Percentiles rank a stretch among this genome's conserved stretches.
Evolutionary conservation across 2,329 filamentous ascomycete species (phyloP).

Genomic region (Sporothrix dimorphospora): DNA sequence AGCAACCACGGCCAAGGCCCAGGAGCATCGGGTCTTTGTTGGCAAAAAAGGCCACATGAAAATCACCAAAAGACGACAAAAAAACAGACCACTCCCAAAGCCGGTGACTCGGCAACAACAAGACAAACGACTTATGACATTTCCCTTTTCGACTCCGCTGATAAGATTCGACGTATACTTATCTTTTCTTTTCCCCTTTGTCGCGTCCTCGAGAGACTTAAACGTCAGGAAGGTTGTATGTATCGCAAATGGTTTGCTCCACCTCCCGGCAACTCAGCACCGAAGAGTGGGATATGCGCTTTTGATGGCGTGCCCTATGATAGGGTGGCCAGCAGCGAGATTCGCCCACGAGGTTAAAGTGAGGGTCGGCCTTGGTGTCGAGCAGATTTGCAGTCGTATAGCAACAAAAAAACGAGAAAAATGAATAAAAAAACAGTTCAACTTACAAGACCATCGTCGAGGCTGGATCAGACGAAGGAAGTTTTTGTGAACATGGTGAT

Average conservation of each 20-base stretch:
- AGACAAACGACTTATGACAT: slow-evolving; percentile 28
- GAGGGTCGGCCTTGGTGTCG: slow-evolving; percentile 65
- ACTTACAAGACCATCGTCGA: not conserved
- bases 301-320: slow-evolving; percentile 7
- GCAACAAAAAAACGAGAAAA: slow-evolving; percentile 33
- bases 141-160: slow-evolving; percentile 45
- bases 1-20: not conserved
- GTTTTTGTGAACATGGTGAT: not conserved
- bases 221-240: slow-evolving; percentile 34
- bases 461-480: not conserved
- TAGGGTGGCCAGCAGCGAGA: slow-evolving; percentile 38
- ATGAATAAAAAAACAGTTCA: slow-evolving; percentile 30
- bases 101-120: not conserved
- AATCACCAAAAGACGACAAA: slow-evolving; percentile 1
- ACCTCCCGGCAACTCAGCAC: slow-evolving; percentile 65
- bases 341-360: slow-evolving; percentile 71
- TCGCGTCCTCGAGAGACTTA: slow-evolving; percentile 15
- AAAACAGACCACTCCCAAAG: not conserved
- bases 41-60: not conserved
- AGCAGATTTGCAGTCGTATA: slow-evolving; percentile 48
- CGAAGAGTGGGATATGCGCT: slow-evolving; percentile 60
- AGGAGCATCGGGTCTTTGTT: not conserved
- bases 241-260: slow-evolving; percentile 62
- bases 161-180: slow-evolving; percentile 49
- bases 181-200: slow-evolving; percentile 43